Evolutionary conservation across 805 yeast genomes (phyloP), one percentile per base, ranked within the genome.

Genomic region (Naumovozyma castellii): DNA sequence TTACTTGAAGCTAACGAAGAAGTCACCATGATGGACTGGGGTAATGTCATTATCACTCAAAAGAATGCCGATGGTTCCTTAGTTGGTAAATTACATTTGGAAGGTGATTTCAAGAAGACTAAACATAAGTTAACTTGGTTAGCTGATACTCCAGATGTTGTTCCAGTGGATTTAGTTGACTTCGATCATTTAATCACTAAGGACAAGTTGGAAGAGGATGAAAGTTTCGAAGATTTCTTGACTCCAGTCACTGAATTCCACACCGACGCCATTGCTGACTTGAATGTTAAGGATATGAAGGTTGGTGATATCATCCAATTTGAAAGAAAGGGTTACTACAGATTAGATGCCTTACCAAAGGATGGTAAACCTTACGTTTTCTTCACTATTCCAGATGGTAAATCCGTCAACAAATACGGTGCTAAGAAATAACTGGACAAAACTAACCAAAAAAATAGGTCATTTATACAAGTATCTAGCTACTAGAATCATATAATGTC

Each of bases 11-110:
- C 78, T 33, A 84, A 82, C 48, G 97, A 90, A 67, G 97, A 90
- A 69, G 71, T 88, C 47, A 90, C 97, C n/a, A 75, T 90, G 56
- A 90, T 90, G 97, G 97, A 90, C 67, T 90, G 97, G 97, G 97
- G 97, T 73, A 90, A 90, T 62, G 83, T 78, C 43, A 82, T 90
- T 49, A 68, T 88, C 49, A 75, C 81, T 49, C 76, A 76, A 61
- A 73, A 88, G 57, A 66, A 66, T 59, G 79, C 75, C 61, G 78
- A 76, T 47, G 82, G 74, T 43, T 68, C 80, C 3, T 68, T 90
- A 45, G 81, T 76, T 39, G 95, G 86, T 41, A 80, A 77, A 52
- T 71, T 90, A 54, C 82, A 90, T 64, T 73, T 90, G 57, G 96
- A 84, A 50, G 97, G 97, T 67, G 97, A 90, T 63, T 90, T 88